Evolutionary conservation across 2,329 filamentous ascomycete genomes (phyloP).

Genomic region (Septoria petroselini): DNA sequence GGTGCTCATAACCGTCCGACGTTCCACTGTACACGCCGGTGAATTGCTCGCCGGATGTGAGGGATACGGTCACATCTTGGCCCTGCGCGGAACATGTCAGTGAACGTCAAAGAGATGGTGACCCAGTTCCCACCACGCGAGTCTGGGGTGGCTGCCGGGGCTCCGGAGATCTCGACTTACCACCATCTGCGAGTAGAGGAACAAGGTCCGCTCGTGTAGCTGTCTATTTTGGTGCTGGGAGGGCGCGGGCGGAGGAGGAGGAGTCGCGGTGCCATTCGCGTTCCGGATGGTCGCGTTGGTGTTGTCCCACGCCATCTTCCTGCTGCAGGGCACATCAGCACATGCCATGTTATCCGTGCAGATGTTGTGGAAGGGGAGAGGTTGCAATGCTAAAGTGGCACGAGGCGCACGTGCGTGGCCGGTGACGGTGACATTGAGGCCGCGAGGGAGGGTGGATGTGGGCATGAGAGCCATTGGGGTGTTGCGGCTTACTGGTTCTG

Average conservation of each 20-base stretch:
- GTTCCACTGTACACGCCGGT: constrained; percentile 59
- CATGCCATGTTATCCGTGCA: too few relatives aligned
- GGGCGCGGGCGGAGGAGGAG: constrained; percentile 26
- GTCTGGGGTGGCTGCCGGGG: background rate
- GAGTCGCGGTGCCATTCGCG: constrained; percentile 53
- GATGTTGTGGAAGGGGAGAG: too few relatives aligned
- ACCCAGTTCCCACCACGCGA: background rate
- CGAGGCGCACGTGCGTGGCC: constrained; percentile 9
- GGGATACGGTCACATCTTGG: constrained; percentile 53
- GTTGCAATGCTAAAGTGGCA: constrained; percentile 5
- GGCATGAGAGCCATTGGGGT: constrained; percentile 15
- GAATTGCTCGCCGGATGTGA: constrained; percentile 60
- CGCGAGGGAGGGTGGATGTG: background rate
- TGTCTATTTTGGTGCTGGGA: constrained; percentile 45
- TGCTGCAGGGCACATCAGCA: constrained; percentile 1
- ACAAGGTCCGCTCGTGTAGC: constrained; percentile 56
- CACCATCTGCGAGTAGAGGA: constrained; percentile 57
- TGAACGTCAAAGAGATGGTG: background rate
- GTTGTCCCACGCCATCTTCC: constrained; percentile 15
- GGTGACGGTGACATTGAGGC: background rate
- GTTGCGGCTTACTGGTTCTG: constrained; percentile 54
- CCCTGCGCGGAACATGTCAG: constrained; percentile 46
- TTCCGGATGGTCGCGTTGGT: constrained; percentile 9
- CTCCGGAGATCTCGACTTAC: constrained; percentile 49
- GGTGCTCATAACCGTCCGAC: constrained; percentile 51